Evolutionary conservation across 2,329 filamentous ascomycete species (phyloP), one percentile per base, ranked within the genome.

Genomic region (Acarospora socialis): DNA sequence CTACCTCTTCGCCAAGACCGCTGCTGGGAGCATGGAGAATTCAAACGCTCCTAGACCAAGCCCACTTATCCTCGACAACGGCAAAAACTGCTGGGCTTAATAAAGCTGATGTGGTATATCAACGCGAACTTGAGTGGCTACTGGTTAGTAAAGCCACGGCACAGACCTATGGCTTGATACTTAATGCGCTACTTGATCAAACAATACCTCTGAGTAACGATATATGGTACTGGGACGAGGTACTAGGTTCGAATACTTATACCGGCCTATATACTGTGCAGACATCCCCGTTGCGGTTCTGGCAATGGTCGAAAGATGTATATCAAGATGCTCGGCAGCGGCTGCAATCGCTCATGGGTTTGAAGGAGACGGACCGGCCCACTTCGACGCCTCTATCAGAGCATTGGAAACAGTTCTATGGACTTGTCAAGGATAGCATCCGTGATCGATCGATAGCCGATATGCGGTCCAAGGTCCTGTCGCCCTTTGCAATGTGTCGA

Each of bases 161-260:
- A n/a, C 87, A 94, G 49, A 76, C 79, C 1, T 92, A 93, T 48
- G 87, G 87, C 3, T 60, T 81, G 29, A 68, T 92, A 23, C 61
- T 94, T 43, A 75, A 76, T 44, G 74, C 71, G 0, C 66, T 95
- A 3, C 58, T 94, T 7, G 78, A 87, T 34, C 79, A 90, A 46
- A 92, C 84, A 7, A 74, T 87, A 7, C 77, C 78, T 0, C 57
- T 98, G 12, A 81, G 75, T 45, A 77, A 93, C 42, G 84, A 93
- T 44, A 77, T 93, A 15, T 86, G 79, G 73, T 95, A 95, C 53
- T 98, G 90, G 90, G 82, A 93, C 48, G 80, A 90, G 43, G 70
- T 94, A 2, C 59, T 93, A 18, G 71, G 73, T 7, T 92, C 82
- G 1, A 77, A 82, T 44, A 67, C 73, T 29, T 81, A 78, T 47